Conservation (phyloP, 768 basidiomycete species). For the Serpula lacrymans region DNA sequence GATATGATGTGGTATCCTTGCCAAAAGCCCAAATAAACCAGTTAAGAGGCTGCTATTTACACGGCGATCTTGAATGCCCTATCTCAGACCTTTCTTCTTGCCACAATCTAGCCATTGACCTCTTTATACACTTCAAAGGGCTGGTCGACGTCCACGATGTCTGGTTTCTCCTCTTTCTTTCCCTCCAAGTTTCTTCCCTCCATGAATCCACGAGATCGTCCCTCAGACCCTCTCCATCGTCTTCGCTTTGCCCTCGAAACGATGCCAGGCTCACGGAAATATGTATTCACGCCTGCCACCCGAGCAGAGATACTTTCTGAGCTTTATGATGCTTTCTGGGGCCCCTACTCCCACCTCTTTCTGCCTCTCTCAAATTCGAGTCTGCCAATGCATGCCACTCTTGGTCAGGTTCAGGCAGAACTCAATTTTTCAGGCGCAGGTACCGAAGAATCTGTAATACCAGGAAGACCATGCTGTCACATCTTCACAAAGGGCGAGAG, state of each 20-base stretch:
- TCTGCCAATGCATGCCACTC: conserved; percentile 57
- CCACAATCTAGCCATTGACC: neutral
- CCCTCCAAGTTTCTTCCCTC: conserved; percentile 49
- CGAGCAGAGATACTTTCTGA: conserved; percentile 80
- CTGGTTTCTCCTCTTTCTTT: conserved; percentile 39
- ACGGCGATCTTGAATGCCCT: conserved; percentile 1
- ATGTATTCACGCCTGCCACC: conserved; percentile 67
- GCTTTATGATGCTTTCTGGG: conserved; percentile 82
- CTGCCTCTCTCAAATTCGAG: conserved; percentile 61
- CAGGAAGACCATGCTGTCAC: conserved; percentile 77
- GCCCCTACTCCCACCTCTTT: conserved; percentile 68
- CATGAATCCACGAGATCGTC: conserved; percentile 54
- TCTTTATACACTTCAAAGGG: neutral
- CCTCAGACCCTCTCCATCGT: conserved; percentile 63
- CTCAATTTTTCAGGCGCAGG: conserved; percentile 55
- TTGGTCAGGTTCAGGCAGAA: conserved; percentile 68
- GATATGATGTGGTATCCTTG: no score
- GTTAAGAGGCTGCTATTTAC: no score
- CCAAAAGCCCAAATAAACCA: no score
- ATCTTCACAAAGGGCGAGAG: conserved; percentile 90
- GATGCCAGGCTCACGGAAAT: conserved; percentile 77
- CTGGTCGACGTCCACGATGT: conserved; percentile 29
- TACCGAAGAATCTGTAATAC: conserved; percentile 54
- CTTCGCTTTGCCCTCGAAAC: conserved; percentile 76
- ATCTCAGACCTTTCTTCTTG: conserved; percentile 1